Evolutionary conservation across 2,329 filamentous ascomycete genomes (phyloP).

Genomic region (Hypoxylon sp.): DNA sequence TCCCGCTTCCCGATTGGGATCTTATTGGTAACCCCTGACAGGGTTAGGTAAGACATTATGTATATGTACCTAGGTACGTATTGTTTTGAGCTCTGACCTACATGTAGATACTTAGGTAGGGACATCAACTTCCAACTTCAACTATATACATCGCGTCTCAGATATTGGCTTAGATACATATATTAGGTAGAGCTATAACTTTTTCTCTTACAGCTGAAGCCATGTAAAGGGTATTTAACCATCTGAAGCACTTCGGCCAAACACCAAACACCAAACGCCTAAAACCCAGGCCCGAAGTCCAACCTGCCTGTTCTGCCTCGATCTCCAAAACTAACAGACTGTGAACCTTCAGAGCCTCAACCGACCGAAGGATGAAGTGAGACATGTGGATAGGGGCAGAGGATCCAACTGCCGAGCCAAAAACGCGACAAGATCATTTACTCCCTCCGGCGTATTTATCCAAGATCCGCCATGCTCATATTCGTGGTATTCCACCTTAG

Average conservation of each 20-base stretch:
- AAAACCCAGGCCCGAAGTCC: background rate
- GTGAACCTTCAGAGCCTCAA: background rate
- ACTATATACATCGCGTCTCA: background rate
- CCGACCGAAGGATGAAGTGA: background rate
- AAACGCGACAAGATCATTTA: background rate
- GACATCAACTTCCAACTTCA: background rate
- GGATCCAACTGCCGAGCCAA: background rate
- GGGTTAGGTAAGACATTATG: background rate
- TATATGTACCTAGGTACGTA: too few relatives aligned
- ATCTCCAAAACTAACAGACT: background rate
- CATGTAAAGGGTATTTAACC: too few relatives aligned
- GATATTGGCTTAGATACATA: too few relatives aligned
- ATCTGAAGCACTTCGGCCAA: too few relatives aligned
- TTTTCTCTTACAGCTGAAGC: background rate
- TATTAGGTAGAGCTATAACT: too few relatives aligned
- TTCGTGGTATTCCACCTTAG: background rate
- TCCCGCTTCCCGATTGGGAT: slow-evolving; percentile 33
- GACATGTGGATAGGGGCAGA: background rate
- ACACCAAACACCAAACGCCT: background rate
- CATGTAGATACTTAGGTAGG: too few relatives aligned
- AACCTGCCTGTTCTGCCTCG: background rate
- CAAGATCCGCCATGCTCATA: slow-evolving; percentile 1
- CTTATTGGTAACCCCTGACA: slow-evolving; percentile 17
- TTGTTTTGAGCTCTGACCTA: too few relatives aligned
- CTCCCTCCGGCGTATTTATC: background rate